phyloP scores from a whole-genome alignment of 495 filamentous ascomycete genomes.

The Lasiosphaeria miniovina region DNA sequence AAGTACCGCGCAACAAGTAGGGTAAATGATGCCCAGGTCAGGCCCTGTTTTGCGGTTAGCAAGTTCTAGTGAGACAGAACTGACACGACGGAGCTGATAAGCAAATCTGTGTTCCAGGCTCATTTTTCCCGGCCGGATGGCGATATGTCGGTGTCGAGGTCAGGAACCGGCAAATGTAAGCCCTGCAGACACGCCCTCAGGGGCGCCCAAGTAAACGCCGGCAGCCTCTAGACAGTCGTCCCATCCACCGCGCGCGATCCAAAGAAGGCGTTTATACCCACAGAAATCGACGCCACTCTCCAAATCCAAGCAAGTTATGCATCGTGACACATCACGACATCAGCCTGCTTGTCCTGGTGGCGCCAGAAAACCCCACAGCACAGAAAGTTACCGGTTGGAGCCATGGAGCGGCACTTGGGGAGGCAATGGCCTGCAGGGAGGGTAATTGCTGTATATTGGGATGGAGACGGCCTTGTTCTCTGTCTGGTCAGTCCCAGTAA shows the following conservation, averaged over 20 bases:
- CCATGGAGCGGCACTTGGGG: conserved; percentile 1
- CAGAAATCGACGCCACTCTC: background rate
- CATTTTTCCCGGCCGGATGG: conserved; percentile 1
- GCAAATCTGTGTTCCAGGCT: background rate
- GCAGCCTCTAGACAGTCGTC: background rate
- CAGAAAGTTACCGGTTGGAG: background rate
- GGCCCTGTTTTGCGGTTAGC: background rate
- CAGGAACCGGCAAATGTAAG: background rate
- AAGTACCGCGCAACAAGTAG: background rate
- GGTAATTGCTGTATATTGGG: conserved; percentile 4
- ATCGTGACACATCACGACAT: conserved; percentile 1
- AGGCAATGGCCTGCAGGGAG: background rate
- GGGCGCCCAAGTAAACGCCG: background rate
- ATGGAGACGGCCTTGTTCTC: background rate
- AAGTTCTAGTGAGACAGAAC: background rate
- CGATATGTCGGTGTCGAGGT: background rate
- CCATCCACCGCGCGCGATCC: background rate
- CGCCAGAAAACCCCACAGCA: background rate
- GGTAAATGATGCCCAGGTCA: background rate
- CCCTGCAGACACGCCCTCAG: background rate
- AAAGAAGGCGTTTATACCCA: background rate
- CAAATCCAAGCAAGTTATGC: background rate
- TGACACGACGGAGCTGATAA: background rate
- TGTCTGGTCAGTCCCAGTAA: background rate
- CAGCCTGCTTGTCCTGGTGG: conserved; percentile 1